Conservation (phyloP, 2,329 filamentous ascomycete species). For the Neofusicoccum kwambonambiense region DNA sequence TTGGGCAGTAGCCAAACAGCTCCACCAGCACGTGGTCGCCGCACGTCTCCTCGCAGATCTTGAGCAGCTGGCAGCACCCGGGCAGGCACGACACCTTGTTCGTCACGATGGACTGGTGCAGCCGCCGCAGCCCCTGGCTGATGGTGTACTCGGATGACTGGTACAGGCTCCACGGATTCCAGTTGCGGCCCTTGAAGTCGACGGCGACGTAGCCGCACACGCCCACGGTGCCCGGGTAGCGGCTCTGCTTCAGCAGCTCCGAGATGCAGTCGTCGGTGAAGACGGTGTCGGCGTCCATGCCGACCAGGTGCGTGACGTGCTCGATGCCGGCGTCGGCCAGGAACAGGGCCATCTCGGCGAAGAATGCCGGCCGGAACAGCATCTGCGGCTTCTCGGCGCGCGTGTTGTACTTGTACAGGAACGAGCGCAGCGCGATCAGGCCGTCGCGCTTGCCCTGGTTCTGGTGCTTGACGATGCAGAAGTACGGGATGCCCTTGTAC, state of each 20-base stretch:
- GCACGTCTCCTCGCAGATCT: constrained; percentile 48
- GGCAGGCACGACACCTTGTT: constrained; percentile 52
- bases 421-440: constrained; percentile 50
- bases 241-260: constrained; percentile 45
- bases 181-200: constrained; percentile 45
- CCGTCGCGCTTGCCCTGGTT: constrained; percentile 54
- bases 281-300: constrained; percentile 42
- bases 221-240: constrained; percentile 43
- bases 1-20: constrained; percentile 51
- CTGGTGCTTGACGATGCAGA: constrained; percentile 51
- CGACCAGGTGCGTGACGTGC: constrained; percentile 19
- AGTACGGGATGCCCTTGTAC: constrained; percentile 48
- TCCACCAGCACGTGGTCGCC: constrained; percentile 36
- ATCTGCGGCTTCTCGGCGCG: constrained; percentile 34
- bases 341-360: constrained; percentile 20
- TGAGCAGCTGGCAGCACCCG: constrained; percentile 52
- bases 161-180: constrained; percentile 43
- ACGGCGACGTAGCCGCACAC: constrained; percentile 52
- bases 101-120: constrained; percentile 51
- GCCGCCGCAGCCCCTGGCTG: constrained; percentile 38
- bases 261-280: constrained; percentile 48
- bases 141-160: constrained; percentile 48
- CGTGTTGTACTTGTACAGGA: constrained; percentile 50
- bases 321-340: constrained; percentile 19
- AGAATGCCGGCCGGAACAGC: constrained; percentile 19